These are phyloP conservation scores for Aspergillus homomorphus DNA, from an alignment of 495 filamentous ascomycete genomes.

Conservation along the genomic window DNA sequence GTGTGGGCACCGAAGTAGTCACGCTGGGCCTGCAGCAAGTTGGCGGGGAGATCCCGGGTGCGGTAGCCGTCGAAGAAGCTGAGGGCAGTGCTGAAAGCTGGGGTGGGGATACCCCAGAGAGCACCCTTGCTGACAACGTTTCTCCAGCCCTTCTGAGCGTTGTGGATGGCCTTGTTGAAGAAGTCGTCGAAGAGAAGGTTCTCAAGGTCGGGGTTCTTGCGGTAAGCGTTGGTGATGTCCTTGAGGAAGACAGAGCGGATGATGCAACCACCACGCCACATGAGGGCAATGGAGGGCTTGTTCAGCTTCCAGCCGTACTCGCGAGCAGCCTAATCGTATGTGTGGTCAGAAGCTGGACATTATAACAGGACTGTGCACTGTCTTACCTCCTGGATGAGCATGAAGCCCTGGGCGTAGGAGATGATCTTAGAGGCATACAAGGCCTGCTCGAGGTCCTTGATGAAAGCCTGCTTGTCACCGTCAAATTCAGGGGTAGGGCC, in stretches of 20 bases:
- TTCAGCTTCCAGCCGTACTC: slow-evolving; percentile 98
- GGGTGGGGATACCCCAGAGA: slow-evolving; percentile 89
- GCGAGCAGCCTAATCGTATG: slow-evolving; percentile 68
- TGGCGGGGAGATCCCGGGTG: slow-evolving; percentile 91
- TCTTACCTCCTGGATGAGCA: slow-evolving; percentile 97
- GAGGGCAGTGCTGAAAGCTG: slow-evolving; percentile 92
- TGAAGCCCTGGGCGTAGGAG: slow-evolving; percentile 99
- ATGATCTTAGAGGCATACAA: slow-evolving; percentile 99
- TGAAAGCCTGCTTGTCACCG: slow-evolving; percentile 87
- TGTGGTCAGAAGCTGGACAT: neutral
- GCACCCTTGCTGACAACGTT: slow-evolving; percentile 89
- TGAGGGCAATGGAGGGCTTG: slow-evolving; percentile 98
- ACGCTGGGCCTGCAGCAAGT: slow-evolving; percentile 96
- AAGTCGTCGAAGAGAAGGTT: slow-evolving; percentile 98
- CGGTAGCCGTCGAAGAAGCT: slow-evolving; percentile 98
- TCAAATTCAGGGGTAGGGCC: slow-evolving; percentile 77
- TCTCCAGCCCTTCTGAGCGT: slow-evolving; percentile 93
- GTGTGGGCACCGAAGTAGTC: slow-evolving; percentile 99
- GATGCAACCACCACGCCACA: slow-evolving; percentile 99
- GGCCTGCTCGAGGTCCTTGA: slow-evolving; percentile 96
- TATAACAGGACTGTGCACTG: slow-evolving; percentile 5
- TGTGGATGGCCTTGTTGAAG: slow-evolving; percentile 98
- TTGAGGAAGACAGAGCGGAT: slow-evolving; percentile 99
- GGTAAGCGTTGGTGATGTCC: slow-evolving; percentile 97
- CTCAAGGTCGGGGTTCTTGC: slow-evolving; percentile 90